A percentile compares a stretch with the other conserved stretches of the same genome.
These are phyloP conservation scores for Penicillium sp. DNA, from an alignment of 2,329 filamentous ascomycete species.

Conservation along the genomic window DNA sequence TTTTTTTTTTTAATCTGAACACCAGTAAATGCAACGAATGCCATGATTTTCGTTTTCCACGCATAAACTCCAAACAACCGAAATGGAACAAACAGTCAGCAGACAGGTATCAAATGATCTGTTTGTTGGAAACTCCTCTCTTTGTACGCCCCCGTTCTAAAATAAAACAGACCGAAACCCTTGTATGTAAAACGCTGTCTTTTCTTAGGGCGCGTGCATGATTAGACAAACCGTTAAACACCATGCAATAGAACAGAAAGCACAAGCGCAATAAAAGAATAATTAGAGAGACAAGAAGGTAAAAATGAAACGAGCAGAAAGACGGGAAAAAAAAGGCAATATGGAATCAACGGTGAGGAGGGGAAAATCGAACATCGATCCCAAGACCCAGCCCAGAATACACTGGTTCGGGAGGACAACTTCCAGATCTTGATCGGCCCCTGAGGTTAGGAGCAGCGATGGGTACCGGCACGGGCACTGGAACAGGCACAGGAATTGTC, in stretches of 20 bases:
- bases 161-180: neutral
- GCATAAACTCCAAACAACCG: neutral
- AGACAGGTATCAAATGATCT: neutral
- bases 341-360: constrained; percentile 1
- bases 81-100: neutral
- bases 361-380: constrained; percentile 8
- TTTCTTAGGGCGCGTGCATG: too few species aligned
- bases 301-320: neutral
- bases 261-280: neutral
- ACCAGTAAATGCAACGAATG: constrained; percentile 1
- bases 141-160: neutral
- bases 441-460: constrained; percentile 11
- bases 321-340: neutral
- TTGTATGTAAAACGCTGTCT: too few species aligned
- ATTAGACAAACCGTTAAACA: neutral
- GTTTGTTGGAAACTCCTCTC: neutral
- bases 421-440: constrained; percentile 28
- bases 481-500: neutral
- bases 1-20: neutral
- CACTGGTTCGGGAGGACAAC: constrained; percentile 26
- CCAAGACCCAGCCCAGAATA: constrained; percentile 22
- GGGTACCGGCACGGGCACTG: neutral
- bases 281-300: neutral
- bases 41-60: neutral
- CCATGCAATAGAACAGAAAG: neutral